These are phyloP conservation scores for Clavispora vitiphila DNA, from an alignment of 805 yeast species.

Conservation along the genomic window DNA sequence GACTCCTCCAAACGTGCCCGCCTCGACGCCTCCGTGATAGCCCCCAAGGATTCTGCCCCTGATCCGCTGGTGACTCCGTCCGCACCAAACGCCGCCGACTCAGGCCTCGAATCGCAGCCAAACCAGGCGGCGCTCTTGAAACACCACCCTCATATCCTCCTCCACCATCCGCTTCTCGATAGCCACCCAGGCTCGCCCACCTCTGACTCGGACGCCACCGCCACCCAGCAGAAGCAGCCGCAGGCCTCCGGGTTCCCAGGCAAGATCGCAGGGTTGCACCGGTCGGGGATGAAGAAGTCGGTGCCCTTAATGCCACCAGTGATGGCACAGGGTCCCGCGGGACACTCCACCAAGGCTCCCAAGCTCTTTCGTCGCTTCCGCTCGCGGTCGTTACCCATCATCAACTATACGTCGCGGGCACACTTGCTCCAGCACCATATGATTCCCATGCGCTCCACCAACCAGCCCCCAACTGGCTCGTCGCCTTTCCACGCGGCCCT, in stretches of 20 bases:
- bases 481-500: slow-evolving; percentile 4
- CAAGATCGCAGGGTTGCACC: background rate
- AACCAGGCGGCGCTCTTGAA: slow-evolving; percentile 4
- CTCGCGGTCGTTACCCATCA: slow-evolving; percentile 39
- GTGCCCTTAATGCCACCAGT: slow-evolving; percentile 5
- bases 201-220: slow-evolving; percentile 6
- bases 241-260: background rate
- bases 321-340: background rate
- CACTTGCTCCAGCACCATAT: slow-evolving; percentile 11
- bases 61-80: slow-evolving; percentile 8
- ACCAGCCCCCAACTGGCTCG: slow-evolving; percentile 8
- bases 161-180: slow-evolving; percentile 20
- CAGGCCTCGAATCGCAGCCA: slow-evolving; percentile 5
- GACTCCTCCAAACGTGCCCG: slow-evolving; percentile 13
- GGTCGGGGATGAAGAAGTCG: slow-evolving; percentile 7
- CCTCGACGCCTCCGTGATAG: slow-evolving; percentile 14
- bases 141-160: slow-evolving; percentile 15
- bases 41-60: slow-evolving; percentile 11
- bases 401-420: slow-evolving; percentile 24
- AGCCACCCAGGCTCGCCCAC: slow-evolving; percentile 6
- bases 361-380: slow-evolving; percentile 33
- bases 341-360: slow-evolving; percentile 17
- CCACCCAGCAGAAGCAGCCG: background rate
- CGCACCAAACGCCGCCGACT: slow-evolving; percentile 6
- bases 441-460: slow-evolving; percentile 4